Evolutionary conservation across 768 basidiomycete species (phyloP).

Genomic region (Exidia glandulosa): DNA sequence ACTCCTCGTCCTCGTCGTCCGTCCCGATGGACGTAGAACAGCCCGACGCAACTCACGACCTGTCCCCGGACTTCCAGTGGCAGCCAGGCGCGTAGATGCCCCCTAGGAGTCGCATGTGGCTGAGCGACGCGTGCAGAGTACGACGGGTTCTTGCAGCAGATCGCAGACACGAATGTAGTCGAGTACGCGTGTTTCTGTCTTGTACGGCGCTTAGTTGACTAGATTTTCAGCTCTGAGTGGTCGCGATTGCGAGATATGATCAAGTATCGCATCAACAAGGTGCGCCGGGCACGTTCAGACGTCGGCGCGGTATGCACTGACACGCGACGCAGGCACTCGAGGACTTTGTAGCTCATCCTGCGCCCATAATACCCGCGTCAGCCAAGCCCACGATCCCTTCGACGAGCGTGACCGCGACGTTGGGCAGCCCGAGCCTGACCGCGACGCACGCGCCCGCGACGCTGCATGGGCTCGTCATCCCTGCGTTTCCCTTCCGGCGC

Average conservation of each 20-base stretch:
- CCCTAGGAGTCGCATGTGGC: background rate
- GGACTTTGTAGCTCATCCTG: background rate
- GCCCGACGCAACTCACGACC: background rate
- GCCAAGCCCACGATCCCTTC: slow-evolving; percentile 13
- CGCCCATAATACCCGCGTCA: slow-evolving; percentile 3
- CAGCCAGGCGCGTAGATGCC: slow-evolving; percentile 30
- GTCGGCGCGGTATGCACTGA: slow-evolving; percentile 33
- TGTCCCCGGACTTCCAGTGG: slow-evolving; percentile 32
- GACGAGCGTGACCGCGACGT: background rate
- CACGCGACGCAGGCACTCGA: slow-evolving; percentile 21
- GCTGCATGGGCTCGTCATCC: slow-evolving; percentile 53
- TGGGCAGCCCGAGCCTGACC: slow-evolving; percentile 5
- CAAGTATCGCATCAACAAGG: slow-evolving; percentile 61
- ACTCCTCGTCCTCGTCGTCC: background rate
- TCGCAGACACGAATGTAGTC: slow-evolving; percentile 53
- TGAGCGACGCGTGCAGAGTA: slow-evolving; percentile 31
- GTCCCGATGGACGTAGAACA: background rate
- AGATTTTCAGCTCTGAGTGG: slow-evolving; percentile 52
- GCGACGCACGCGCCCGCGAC: slow-evolving; percentile 22
- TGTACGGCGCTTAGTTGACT: slow-evolving; percentile 5
- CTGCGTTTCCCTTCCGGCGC: slow-evolving; percentile 61
- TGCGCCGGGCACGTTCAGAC: slow-evolving; percentile 16
- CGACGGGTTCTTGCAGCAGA: slow-evolving; percentile 44
- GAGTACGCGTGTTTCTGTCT: slow-evolving; percentile 33
- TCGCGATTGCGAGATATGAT: slow-evolving; percentile 53